Evolutionary conservation across 257 asterid species (phyloP), one percentile per base, ranked within the genome.

Genomic region (Prunella vulgaris): DNA sequence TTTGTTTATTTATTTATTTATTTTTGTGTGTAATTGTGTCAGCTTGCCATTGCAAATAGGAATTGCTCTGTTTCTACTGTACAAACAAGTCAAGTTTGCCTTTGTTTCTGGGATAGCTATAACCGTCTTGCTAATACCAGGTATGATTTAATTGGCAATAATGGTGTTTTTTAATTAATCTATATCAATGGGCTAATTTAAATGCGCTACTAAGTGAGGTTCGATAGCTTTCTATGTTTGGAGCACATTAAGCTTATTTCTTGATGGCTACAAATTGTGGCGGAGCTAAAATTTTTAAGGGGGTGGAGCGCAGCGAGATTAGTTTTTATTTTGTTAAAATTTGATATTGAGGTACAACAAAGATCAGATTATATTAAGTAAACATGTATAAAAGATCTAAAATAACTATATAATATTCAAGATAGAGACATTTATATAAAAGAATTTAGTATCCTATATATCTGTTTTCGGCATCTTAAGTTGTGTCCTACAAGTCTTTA

Each of bases 41-140:
- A 93, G 99, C 85, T 83, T 93, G 95, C 99, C 99, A 1, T 86
- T 90, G 74, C 99, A 93, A 85, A 93, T 93, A 59, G 99, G 97
- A 79, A 59, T 88, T 32, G 96, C 99, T 65, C 86, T 93, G 5
- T 93, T 76, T 84, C 89, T 90, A 73, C 90, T 93, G 66, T 93
- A 93, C 70, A 75, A 21, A 60, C 97, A 93, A 86, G 99, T 90
- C 83, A 84, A 87, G 78, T 91, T 93, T 78, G 99, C 99, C 22
- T 93, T 90, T 78, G 70, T 93, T 60, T 82, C 99, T 76, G 99
- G 99, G 75, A 22, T 88, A 51, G 88, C 96, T 54, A 90, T 93
- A 68, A 93, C 91, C 68, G 76, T 93, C 75, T 74, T 93, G 85
- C 85, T 93, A 58, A 93, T 93, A 85, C 99, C 99, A 79, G 97